Conservation (phyloP, 202 grass and related monocot species). For the Dendrocalamus latiflorus region DNA sequence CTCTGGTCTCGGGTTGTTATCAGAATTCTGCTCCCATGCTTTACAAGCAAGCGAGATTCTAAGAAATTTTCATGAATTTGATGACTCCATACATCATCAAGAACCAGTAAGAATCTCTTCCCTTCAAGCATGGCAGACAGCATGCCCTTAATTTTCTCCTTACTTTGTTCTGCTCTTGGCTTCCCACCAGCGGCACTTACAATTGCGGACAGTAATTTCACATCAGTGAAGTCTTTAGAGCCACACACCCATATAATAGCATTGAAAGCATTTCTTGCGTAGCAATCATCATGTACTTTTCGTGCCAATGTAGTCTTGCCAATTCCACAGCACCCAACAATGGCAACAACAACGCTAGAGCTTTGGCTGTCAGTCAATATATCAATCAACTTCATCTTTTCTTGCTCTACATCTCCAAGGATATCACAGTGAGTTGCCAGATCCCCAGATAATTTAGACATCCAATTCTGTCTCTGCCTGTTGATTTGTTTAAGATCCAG, state of each 20-base stretch:
- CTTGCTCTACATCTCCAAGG: constrained; percentile 34
- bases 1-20: constrained; percentile 41
- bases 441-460: not conserved
- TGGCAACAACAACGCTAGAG: not conserved
- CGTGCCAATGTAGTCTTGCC: constrained; percentile 49
- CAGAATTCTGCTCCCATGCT: constrained; percentile 35
- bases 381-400: constrained; percentile 27
- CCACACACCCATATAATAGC: constrained; percentile 38
- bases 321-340: constrained; percentile 36
- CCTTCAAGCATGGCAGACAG: constrained; percentile 23
- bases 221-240: constrained; percentile 13
- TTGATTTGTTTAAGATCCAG: too few species aligned
- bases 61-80: constrained; percentile 34
- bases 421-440: not conserved
- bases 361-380: constrained; percentile 25
- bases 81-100: constrained; percentile 21
- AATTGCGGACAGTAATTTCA: constrained; percentile 34
- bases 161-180: constrained; percentile 15
- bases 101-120: constrained; percentile 45
- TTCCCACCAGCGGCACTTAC: constrained; percentile 32
- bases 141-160: constrained; percentile 36
- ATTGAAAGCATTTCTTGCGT: constrained; percentile 31
- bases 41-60: constrained; percentile 6
- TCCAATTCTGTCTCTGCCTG: too few species aligned
- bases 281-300: constrained; percentile 30